Percentiles rank a stretch among this genome's conserved stretches.
Evolutionary conservation across 805 yeast species (phyloP).

Genomic region (Saturnispora galanensis): DNA sequence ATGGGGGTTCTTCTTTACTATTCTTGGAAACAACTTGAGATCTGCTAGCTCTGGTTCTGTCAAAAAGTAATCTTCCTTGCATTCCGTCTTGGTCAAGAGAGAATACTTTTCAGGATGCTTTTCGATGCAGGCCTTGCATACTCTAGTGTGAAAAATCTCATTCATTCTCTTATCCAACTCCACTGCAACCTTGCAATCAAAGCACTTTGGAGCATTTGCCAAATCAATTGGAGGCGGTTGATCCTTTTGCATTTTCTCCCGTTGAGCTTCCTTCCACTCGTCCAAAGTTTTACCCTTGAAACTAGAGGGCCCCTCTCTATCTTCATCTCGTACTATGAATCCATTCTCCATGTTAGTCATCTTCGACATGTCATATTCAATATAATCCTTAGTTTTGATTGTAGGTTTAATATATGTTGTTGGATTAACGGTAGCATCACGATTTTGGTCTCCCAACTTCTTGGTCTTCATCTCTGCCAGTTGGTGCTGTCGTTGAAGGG

Average conservation of each 20-base stretch:
- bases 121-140: conserved; percentile 71
- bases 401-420: conserved; percentile 30
- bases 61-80: conserved; percentile 80
- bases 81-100: conserved; percentile 87
- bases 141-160: conserved; percentile 62
- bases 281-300: conserved; percentile 33
- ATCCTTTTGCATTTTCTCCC: conserved; percentile 21
- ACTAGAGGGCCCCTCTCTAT: not conserved
- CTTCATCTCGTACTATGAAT: conserved; percentile 33
- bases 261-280: conserved; percentile 48
- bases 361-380: conserved; percentile 82
- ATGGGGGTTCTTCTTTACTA: conserved; percentile 92
- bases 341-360: conserved; percentile 89
- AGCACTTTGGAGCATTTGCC: conserved; percentile 69
- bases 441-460: not conserved
- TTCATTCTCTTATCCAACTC: conserved; percentile 70
- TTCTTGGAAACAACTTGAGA: conserved; percentile 50
- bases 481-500: conserved; percentile 30
- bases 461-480: conserved; percentile 9
- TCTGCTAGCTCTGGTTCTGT: conserved; percentile 92
- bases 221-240: conserved; percentile 55
- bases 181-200: conserved; percentile 60
- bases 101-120: conserved; percentile 81
- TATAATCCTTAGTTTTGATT: conserved; percentile 54
- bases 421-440: conserved; percentile 4